Evolutionary conservation across 768 basidiomycete genomes (phyloP).

Genomic region (Infundibulicybe gibba): DNA sequence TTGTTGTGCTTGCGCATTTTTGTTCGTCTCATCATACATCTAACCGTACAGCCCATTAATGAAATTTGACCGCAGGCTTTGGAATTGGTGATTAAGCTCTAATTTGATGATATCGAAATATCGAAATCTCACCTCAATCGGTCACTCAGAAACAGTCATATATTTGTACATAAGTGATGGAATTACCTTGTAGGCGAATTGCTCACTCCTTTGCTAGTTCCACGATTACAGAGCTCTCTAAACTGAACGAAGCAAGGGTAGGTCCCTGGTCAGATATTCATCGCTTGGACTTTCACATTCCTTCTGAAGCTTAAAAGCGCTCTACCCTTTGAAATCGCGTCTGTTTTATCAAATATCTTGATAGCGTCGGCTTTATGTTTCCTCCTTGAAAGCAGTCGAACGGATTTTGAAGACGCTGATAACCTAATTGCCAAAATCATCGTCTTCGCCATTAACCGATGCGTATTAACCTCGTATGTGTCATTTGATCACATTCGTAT

Average conservation of each 20-base stretch:
- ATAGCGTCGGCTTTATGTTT: conserved; percentile 40
- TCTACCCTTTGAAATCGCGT: conserved; percentile 40
- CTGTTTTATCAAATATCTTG: conserved; percentile 42
- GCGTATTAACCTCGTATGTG: conserved; percentile 47
- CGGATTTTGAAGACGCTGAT: conserved; percentile 38
- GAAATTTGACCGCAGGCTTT: conserved; percentile 22
- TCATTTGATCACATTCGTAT: background rate
- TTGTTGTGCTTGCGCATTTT: conserved; percentile 36
- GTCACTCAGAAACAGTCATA: conserved; percentile 29
- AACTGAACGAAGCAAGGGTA: conserved; percentile 31
- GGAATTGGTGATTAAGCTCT: conserved; percentile 28
- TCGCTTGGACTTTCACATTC: background rate
- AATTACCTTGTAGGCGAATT: background rate
- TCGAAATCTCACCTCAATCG: too few relatives aligned
- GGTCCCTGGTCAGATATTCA: conserved; percentile 6
- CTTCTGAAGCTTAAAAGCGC: conserved; percentile 27
- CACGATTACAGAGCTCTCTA: conserved; percentile 29
- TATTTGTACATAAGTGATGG: conserved; percentile 27
- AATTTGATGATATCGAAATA: background rate
- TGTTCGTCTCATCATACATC: conserved; percentile 21
- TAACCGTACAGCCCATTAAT: background rate
- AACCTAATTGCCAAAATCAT: conserved; percentile 40
- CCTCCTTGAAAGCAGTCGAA: conserved; percentile 34
- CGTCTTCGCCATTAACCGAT: conserved; percentile 46
- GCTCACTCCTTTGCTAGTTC: conserved; percentile 21